Base-by-base conservation (phyloP, 2,329 filamentous ascomycete species). In the Ophiocordyceps polyrhachis-furcata region DNA sequence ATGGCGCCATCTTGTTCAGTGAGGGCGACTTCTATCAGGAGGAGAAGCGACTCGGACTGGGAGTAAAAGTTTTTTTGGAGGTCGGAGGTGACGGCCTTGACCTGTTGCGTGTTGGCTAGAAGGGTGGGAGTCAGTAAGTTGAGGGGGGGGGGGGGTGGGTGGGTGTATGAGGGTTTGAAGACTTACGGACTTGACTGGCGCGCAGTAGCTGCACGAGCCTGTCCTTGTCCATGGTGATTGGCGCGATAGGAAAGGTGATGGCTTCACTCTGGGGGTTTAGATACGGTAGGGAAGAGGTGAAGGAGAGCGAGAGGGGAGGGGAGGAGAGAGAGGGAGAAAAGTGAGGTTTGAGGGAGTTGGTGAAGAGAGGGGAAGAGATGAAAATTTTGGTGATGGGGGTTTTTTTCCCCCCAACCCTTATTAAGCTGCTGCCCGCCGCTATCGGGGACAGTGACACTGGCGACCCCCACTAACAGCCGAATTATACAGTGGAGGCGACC, bases 51-150 rank as follows among this genome's bases (percentile, higher is more conserved):
- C 56, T 87, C 76, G 37, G 89, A 82, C 53, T 86, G 76, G 56
- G 78, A 80, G 70, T 93, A 96, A 71, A 85, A 96, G 65, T 83
- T 84, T 65, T 93, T 91, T 65, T 93, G 88, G 48, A 96, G 77
- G 56, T 87, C 79, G 47, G 83, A 78, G 17, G 89, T 98, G 50
- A 88, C 86, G 52, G 83, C 78, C 74, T 95, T 93, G 63, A 93
- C 80, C 65, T 80, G 79, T 54, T 84, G 79, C 52, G 87, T 94
- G 66, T 93, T 81, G 59, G 91, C 87, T 93, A 58, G 21, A 23
- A 4, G 21, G 21, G 21, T 4, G 21, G 21, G 21, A 23, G 21
- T 23, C 21, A 23, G 21, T 23, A 23, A 23, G 21, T 23, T 23
- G 38, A 40, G 17, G 17, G 21, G 5, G 38, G 21, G 7, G 14